Conservation (phyloP, 2,329 filamentous ascomycete genomes). For the Penicillium nordicum region DNA sequence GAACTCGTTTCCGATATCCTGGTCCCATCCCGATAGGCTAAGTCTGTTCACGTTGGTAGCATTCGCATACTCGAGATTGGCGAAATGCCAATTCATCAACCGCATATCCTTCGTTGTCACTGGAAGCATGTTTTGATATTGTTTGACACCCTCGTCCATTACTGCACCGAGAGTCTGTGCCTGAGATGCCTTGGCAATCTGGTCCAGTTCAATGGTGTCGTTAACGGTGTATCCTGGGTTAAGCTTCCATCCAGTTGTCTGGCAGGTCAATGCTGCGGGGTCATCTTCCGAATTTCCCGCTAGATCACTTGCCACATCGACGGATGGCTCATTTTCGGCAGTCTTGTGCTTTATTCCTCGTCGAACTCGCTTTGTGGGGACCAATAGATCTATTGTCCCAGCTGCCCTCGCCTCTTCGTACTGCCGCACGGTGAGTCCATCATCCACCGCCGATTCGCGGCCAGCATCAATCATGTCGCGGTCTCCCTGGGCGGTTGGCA, state of each 20-base stretch:
- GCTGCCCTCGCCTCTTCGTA: slow-evolving; percentile 67
- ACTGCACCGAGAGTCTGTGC: slow-evolving; percentile 81
- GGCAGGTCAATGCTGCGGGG: slow-evolving; percentile 73
- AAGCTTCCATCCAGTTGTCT: slow-evolving; percentile 77
- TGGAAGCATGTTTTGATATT: slow-evolving; percentile 80
- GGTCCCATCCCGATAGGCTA: slow-evolving; percentile 89
- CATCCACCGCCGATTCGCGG: slow-evolving; percentile 69
- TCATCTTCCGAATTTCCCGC: slow-evolving; percentile 62
- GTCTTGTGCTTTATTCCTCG: slow-evolving; percentile 47
- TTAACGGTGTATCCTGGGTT: slow-evolving; percentile 61
- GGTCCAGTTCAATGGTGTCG: slow-evolving; percentile 68
- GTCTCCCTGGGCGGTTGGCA: slow-evolving; percentile 76
- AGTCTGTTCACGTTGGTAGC: slow-evolving; percentile 82
- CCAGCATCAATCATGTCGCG: slow-evolving; percentile 77
- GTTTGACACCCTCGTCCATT: slow-evolving; percentile 83
- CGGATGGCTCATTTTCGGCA: slow-evolving; percentile 48
- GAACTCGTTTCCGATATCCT: slow-evolving; percentile 96
- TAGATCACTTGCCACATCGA: slow-evolving; percentile 53
- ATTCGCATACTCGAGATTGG: slow-evolving; percentile 97
- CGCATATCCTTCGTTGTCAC: slow-evolving; percentile 82
- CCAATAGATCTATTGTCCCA: slow-evolving; percentile 47
- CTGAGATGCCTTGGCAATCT: slow-evolving; percentile 57
- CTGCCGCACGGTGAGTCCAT: slow-evolving; percentile 67
- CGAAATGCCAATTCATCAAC: slow-evolving; percentile 95
- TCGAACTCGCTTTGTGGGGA: slow-evolving; percentile 44